Evolutionary conservation across 768 basidiomycete genomes (phyloP).

Genomic region (Rhodotorula diobovata): DNA sequence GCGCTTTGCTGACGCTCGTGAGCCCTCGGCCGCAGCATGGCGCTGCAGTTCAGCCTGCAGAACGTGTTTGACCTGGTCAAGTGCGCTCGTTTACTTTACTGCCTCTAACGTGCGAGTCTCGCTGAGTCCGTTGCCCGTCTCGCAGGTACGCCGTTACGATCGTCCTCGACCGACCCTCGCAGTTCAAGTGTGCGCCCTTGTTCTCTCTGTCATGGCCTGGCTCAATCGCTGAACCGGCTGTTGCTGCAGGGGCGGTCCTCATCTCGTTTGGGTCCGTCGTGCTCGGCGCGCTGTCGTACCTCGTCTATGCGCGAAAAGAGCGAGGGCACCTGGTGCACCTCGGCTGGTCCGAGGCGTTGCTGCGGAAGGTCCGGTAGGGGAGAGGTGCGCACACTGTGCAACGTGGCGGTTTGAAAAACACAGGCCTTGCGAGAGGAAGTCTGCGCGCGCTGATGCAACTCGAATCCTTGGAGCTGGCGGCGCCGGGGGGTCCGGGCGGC

Average conservation of each 20-base stretch:
- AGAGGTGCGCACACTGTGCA: background rate
- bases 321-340: constrained; percentile 44
- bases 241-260: constrained; percentile 45
- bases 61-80: constrained; percentile 45
- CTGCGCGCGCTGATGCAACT: no score
- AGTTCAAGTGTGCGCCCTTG: constrained; percentile 19
- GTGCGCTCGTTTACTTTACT: constrained; percentile 5
- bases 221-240: constrained; percentile 39
- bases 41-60: constrained; percentile 50
- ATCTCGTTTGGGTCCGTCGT: constrained; percentile 48
- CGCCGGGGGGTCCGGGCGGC: no score
- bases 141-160: constrained; percentile 49
- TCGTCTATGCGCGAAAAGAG: constrained; percentile 38
- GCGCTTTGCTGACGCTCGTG: background rate
- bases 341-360: constrained; percentile 15
- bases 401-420: no score
- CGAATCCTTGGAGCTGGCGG: no score
- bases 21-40: constrained; percentile 31
- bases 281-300: constrained; percentile 39
- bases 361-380: background rate
- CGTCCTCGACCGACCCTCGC: constrained; percentile 46
- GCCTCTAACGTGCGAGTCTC: background rate
- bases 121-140: background rate
- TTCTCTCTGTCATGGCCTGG: no score
- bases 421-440: no score